A percentile compares a stretch with the other conserved stretches of the same genome.
These are phyloP conservation scores for Ophiostoma sp. DNA, from an alignment of 2,329 filamentous ascomycete species.

Conservation along the genomic window DNA sequence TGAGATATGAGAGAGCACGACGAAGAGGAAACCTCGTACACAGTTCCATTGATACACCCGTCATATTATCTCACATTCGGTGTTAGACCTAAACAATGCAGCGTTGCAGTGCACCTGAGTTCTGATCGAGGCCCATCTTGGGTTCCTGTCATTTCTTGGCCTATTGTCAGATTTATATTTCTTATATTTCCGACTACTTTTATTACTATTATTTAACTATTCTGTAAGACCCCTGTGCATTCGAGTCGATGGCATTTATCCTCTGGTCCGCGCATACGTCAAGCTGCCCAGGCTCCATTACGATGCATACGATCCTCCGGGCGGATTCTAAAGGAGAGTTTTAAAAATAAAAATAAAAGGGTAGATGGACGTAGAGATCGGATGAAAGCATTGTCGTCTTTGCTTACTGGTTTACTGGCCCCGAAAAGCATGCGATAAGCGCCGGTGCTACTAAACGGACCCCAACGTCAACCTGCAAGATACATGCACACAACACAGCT, in stretches of 20 bases:
- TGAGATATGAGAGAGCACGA: neutral
- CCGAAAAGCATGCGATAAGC: neutral
- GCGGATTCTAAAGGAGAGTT: neutral
- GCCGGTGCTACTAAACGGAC: neutral
- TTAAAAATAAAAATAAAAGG: neutral
- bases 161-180: neutral
- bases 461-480: neutral
- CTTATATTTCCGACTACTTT: neutral
- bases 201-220: neutral
- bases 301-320: neutral
- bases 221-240: neutral
- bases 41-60: neutral
- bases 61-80: neutral
- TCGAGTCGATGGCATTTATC: neutral
- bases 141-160: neutral
- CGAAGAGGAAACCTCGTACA: neutral
- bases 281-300: neutral
- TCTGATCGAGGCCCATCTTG: neutral
- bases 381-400: neutral
- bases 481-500: neutral
- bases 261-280: neutral
- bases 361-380: neutral
- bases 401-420: neutral
- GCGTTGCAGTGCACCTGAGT: neutral
- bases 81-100: neutral